Evolutionary conservation across 1,284 basidiomycete species (phyloP), one percentile per base, ranked within the genome.

Genomic region (Taiwanofungus camphoratus): DNA sequence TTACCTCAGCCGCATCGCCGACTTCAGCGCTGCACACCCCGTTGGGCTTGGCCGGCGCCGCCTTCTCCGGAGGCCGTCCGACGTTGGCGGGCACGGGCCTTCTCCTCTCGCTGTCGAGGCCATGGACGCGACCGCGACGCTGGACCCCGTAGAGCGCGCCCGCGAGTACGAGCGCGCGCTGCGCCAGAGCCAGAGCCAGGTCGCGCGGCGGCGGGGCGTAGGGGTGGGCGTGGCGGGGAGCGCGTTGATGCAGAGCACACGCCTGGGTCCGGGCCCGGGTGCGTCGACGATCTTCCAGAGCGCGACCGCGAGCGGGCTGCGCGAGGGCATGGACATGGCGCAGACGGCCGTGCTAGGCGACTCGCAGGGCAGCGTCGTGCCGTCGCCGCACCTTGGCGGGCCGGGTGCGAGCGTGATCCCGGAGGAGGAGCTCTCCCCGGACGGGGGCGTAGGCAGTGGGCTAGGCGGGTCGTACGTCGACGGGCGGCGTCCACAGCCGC

Each of bases 1-100:
- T 11, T 93, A 92, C 61, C 77, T 95, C 35, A 87, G 77, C 53
- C 77, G 86, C 35, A 81, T 95, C 63, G 83, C 87, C 1, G 86
- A 89, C 45, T 68, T 83, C 50, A 76, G 67, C 43, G 73, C 71
- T 39, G 65, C 70, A 3, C 52, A 61, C 50, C 53, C 60, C 41
- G 31, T 54, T 20, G 58, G 55, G n/a, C 52, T 58, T 36, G 53
- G 55, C 34, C 56, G 58, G 2, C 55, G 56, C 4, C 56, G 54
- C 16, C 48, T 57, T 42, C 45, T 55, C 33, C 54, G 55, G n/a
- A 50, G 50, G 15, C 42, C 35, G 15, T 46, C 43, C 9, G 41
- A 42, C 35, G 26, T 8, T 42, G 49, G 24, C 47, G 46, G 31
- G 31, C 41, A 43, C 39, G 39, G 44, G 39, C 19, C 40, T 27